Evolutionary conservation across 2,329 filamentous ascomycete species (phyloP).

Genomic region (Penicillium frequentans): DNA sequence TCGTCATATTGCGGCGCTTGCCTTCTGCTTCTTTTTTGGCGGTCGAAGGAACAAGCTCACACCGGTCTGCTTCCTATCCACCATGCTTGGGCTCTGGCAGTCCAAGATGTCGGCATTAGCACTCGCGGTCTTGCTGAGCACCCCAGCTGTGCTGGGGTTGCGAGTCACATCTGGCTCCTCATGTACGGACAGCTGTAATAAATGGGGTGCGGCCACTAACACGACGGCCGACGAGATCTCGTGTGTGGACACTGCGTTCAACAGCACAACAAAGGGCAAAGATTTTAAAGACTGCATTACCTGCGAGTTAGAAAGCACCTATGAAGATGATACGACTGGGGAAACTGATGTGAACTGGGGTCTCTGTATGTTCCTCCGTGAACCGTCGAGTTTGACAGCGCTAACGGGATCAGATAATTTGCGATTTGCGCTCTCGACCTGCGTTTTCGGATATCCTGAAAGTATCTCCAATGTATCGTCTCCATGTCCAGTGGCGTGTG

Average conservation of each 20-base stretch:
- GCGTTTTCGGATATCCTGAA: conserved; percentile 45
- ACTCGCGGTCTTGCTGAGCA: conserved; percentile 19
- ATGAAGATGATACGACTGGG: conserved; percentile 30
- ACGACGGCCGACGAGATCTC: conserved; percentile 44
- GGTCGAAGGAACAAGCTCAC: conserved; percentile 4
- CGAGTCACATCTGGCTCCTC: conserved; percentile 39
- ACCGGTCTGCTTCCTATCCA: conserved; percentile 7
- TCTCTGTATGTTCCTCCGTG: conserved; percentile 38
- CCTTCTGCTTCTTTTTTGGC: conserved; percentile 4
- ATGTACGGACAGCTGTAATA: conserved; percentile 35
- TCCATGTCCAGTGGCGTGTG: conserved; percentile 46
- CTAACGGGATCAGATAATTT: conserved; percentile 41
- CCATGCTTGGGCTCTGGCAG: conserved; percentile 23
- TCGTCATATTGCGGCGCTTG: conserved; percentile 11
- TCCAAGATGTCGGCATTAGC: conserved; percentile 17
- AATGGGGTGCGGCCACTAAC: conserved; percentile 25
- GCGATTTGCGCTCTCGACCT: conserved; percentile 45
- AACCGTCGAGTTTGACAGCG: background rate
- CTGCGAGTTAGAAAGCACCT: conserved; percentile 44
- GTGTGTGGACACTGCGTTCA: conserved; percentile 42
- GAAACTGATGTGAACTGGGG: conserved; percentile 48
- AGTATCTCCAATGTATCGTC: conserved; percentile 40
- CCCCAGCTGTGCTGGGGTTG: conserved; percentile 26
- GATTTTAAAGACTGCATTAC: conserved; percentile 43
- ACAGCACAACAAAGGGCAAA: conserved; percentile 31